Conservation (phyloP, 2,329 filamentous ascomycete genomes). For the Chaetomium sp. region DNA sequence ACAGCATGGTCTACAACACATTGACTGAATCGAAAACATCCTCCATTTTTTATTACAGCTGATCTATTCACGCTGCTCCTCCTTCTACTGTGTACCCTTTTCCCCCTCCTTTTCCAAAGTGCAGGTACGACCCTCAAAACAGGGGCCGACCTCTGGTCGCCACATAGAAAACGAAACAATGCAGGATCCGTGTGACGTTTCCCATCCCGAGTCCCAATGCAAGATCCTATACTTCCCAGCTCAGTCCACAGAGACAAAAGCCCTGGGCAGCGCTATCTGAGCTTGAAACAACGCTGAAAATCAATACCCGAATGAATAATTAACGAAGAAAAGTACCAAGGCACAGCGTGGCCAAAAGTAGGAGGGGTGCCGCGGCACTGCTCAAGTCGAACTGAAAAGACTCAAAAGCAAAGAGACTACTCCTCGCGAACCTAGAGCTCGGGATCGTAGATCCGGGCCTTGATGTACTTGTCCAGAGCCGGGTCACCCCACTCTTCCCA, state of each 20-base stretch:
- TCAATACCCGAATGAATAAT: conserved; percentile 13
- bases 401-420: background rate
- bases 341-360: background rate
- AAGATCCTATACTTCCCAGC: conserved; percentile 5
- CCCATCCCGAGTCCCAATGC: conserved; percentile 4
- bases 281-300: background rate
- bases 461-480: conserved; percentile 53
- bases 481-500: conserved; percentile 68
- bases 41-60: too few relatives aligned
- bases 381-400: background rate
- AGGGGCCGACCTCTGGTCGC: too few relatives aligned
- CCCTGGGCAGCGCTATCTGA: background rate
- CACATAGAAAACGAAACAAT: too few relatives aligned
- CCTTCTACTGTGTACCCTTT: too few relatives aligned
- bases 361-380: background rate
- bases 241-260: background rate
- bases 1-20: too few relatives aligned
- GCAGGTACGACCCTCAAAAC: too few relatives aligned
- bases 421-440: conserved; percentile 4
- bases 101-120: too few relatives aligned
- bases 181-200: too few relatives aligned
- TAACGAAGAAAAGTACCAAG: conserved; percentile 6
- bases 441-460: conserved; percentile 56
- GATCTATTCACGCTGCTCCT: too few relatives aligned
- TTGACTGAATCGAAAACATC: too few relatives aligned